phyloP scores from a whole-genome alignment of 805 yeast genomes.

The Candida nanaspora region DNA sequence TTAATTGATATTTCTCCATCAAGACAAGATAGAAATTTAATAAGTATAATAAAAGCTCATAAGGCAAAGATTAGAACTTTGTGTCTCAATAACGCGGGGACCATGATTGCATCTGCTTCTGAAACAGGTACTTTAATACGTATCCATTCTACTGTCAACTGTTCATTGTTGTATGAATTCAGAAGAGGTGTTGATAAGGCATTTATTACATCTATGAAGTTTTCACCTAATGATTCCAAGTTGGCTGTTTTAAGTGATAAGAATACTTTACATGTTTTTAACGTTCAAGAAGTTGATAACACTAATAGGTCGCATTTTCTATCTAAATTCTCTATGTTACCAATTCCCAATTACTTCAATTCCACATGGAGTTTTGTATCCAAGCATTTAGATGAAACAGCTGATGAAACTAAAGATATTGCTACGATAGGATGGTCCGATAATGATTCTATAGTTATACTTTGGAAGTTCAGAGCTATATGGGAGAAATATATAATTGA shows the following conservation, averaged over 20 bases:
- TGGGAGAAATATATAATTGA: constrained; percentile 84
- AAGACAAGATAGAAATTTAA: constrained; percentile 55
- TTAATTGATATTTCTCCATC: constrained; percentile 64
- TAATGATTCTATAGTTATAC: constrained; percentile 61
- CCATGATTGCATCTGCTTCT: constrained; percentile 72
- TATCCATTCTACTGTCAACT: constrained; percentile 60
- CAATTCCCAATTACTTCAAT: constrained; percentile 58
- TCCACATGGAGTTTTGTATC: constrained; percentile 88
- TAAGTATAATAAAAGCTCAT: constrained; percentile 74
- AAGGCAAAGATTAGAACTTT: constrained; percentile 56
- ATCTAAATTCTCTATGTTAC: constrained; percentile 49
- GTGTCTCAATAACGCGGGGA: constrained; percentile 55
- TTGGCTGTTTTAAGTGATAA: constrained; percentile 87
- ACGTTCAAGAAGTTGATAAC: constrained; percentile 21
- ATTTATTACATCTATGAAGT: constrained; percentile 70
- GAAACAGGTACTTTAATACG: constrained; percentile 78
- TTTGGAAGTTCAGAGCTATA: constrained; percentile 67
- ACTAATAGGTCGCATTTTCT: constrained; percentile 59
- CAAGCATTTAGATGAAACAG: constrained; percentile 39
- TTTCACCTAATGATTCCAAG: constrained; percentile 67
- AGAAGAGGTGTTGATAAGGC: constrained; percentile 89
- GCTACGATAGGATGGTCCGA: constrained; percentile 72
- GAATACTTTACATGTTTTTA: constrained; percentile 81
- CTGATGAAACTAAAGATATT: constrained; percentile 19
- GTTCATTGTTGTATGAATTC: constrained; percentile 73